phyloP scores from a whole-genome alignment of 129 eudicot species.

The Ambrosia trifida region DNA sequence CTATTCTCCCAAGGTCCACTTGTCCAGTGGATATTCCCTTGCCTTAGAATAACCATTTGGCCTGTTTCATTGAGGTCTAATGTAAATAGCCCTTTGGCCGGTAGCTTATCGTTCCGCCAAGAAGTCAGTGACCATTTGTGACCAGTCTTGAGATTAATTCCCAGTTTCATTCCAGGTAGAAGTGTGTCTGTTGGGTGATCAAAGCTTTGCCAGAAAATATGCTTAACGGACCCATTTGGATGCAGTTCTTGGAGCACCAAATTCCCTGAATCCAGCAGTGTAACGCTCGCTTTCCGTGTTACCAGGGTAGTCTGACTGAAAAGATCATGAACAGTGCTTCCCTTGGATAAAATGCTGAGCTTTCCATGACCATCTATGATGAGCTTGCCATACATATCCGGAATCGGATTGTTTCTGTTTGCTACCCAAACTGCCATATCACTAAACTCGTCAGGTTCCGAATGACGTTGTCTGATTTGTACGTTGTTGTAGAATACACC shows the following conservation, averaged over 20 bases:
- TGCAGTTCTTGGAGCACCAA: conserved; percentile 32
- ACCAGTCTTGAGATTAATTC: conserved; percentile 41
- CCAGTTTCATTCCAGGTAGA: conserved; percentile 56
- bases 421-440: conserved; percentile 45
- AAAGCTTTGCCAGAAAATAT: conserved; percentile 51
- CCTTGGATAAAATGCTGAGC: conserved; percentile 21
- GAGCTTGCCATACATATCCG: conserved; percentile 28
- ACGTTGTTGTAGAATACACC: no score
- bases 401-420: conserved; percentile 43
- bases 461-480: no score
- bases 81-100: conserved; percentile 38
- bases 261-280: conserved; percentile 40
- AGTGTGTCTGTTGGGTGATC: conserved; percentile 53
- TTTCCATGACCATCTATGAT: conserved; percentile 29
- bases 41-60: conserved; percentile 34
- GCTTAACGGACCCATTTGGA: conserved; percentile 23
- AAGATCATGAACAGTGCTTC: conserved; percentile 17
- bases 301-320: conserved; percentile 18
- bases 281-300: conserved; percentile 22
- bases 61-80: conserved; percentile 29
- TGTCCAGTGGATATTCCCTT: conserved; percentile 26
- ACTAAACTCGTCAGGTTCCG: no score
- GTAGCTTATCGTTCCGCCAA: conserved; percentile 32
- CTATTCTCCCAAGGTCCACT: no score
- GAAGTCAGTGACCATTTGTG: conserved; percentile 50